Evolutionary conservation across 495 filamentous ascomycete species (phyloP).

Genomic region (Cetradonia linearis): DNA sequence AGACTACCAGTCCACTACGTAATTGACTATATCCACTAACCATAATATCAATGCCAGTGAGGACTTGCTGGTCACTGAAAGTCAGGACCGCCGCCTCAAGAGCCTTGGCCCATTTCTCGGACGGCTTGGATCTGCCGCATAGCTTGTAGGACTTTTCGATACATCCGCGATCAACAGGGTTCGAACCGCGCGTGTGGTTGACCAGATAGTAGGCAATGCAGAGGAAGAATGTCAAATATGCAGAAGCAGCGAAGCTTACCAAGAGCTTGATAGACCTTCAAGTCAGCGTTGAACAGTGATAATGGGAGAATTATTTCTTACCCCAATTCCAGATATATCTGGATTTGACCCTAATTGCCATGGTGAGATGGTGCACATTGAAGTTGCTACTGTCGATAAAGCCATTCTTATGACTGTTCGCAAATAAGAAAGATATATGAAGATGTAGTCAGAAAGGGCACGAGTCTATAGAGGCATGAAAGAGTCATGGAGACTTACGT

Average conservation of each 20-base stretch:
- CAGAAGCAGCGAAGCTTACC: not conserved
- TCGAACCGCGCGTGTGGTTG: not conserved
- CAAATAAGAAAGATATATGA: not conserved
- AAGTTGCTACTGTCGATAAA: not conserved
- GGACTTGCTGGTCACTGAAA: conserved; percentile 24
- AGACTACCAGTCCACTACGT: conserved; percentile 22
- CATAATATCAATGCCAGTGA: conserved; percentile 23
- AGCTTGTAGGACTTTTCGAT: not conserved
- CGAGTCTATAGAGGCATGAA: no score
- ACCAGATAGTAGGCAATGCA: not conserved
- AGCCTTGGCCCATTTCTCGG: not conserved
- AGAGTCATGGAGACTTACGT: not conserved
- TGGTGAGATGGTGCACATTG: not conserved
- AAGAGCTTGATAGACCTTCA: not conserved
- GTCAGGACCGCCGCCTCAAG: conserved; percentile 2
- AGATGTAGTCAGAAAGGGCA: no score
- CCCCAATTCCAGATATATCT: not conserved
- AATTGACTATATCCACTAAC: conserved; percentile 22
- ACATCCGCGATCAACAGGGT: not conserved
- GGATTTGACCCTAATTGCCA: not conserved
- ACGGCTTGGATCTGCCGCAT: not conserved
- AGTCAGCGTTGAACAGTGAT: not conserved
- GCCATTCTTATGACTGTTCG: accelerated
- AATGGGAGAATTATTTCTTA: not conserved
- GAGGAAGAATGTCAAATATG: not conserved